Evolutionary conservation across 106 monocot species (phyloP), one percentile per base, ranked within the genome.

Genomic region (Xerophyta viscosa): DNA sequence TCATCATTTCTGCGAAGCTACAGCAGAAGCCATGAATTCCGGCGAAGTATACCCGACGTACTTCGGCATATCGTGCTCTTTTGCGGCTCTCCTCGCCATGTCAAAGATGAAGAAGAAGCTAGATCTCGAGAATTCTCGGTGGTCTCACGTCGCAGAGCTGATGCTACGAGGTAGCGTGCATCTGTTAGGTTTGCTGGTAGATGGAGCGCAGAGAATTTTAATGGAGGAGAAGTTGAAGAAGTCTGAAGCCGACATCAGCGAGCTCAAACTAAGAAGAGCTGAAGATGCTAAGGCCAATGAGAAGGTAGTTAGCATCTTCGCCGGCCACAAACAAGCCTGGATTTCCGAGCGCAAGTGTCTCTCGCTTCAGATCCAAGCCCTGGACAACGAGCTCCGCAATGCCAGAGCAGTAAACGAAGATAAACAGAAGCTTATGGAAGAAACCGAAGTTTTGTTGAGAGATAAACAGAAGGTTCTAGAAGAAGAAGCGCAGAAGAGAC

Each of bases 211-310:
- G n/a, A n/a, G n/a, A 39, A 15, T 39, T 2, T 12, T 20, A 65
- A 15, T n/a, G n/a, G 52, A 31, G 29, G 84, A 74, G 54, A 74
- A 56, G 51, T 29, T 59, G 26, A 57, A n/a, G n/a, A n/a, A n/a
- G n/a, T n/a, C n/a, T n/a, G n/a, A n/a, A n/a, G n/a, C n/a, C n/a
- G n/a, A n/a, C 29, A 52, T 78, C 2, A 44, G 15, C 7, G 77
- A 76, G 72, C 50, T 88, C 47, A 81, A 67, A 60, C 57, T 28
- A 39, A 58, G 60, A 44, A 48, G 94, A 39, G 58, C 59, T 0
- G 82, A 96, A 37, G 94, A 96, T 20, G 88, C 88, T 18, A 85
- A 61, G 75, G 88, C 88, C 14, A 96, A 96, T 46, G 94, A 96
- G 70, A 96, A 88, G 72, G 88, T 85, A 1, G 79, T 78, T 0